A percentile compares a stretch with the other conserved stretches of the same genome.
These are phyloP conservation scores for Tremella mesenterica DNA, from an alignment of 768 basidiomycete species.

Conservation along the genomic window DNA sequence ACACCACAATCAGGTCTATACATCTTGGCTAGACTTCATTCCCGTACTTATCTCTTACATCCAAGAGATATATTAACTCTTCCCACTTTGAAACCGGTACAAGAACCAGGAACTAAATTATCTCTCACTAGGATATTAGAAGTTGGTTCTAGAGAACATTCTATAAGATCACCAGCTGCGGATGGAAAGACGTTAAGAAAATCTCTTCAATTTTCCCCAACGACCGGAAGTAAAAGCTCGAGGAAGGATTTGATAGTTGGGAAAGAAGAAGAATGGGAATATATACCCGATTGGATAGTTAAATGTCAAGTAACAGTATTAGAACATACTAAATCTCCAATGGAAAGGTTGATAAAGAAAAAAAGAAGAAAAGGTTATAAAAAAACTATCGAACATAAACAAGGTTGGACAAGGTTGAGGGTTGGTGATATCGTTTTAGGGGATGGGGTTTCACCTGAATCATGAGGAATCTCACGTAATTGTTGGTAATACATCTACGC, in stretches of 20 bases:
- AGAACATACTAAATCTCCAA: conserved; percentile 89
- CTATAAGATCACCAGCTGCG: conserved; percentile 52
- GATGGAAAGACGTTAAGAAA: conserved; percentile 8
- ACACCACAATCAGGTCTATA: conserved; percentile 74
- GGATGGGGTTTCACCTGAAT: conserved; percentile 1
- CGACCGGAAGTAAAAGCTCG: no score
- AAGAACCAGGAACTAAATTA: conserved; percentile 68
- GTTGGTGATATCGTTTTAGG: conserved; percentile 68
- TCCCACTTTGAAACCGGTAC: conserved; percentile 72
- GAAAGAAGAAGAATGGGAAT: conserved; percentile 46
- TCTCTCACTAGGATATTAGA: conserved; percentile 79
- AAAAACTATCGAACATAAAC: conserved; percentile 86
- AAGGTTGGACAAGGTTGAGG: conserved; percentile 87
- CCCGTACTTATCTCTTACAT: conserved; percentile 78
- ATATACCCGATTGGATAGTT: conserved; percentile 60
- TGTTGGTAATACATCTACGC: no score
- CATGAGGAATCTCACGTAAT: not conserved
- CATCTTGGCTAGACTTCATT: conserved; percentile 76
- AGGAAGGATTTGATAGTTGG: conserved; percentile 14
- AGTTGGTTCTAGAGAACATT: conserved; percentile 90
- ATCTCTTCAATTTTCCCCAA: conserved; percentile 13
- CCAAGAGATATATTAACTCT: conserved; percentile 88
- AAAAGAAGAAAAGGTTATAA: conserved; percentile 97
- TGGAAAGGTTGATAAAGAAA: conserved; percentile 90
- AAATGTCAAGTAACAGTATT: conserved; percentile 81